A percentile compares a stretch with the other conserved stretches of the same genome.
Evolutionary conservation across 208 protist genomes (phyloP).

Genomic region (Sergeia podlipaevii): DNA sequence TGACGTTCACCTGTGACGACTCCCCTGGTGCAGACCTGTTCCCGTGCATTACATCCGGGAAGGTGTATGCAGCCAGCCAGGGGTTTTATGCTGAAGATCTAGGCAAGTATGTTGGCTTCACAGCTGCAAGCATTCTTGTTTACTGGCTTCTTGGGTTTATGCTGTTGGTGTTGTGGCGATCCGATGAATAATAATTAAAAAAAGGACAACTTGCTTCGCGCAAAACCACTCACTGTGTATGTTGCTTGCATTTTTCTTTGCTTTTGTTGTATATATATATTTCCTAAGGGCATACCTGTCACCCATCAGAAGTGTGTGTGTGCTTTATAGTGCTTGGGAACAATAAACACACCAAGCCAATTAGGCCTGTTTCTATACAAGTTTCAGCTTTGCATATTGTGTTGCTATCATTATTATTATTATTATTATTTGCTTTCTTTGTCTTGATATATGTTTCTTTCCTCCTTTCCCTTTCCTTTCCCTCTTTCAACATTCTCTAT

Average conservation of each 20-base stretch:
- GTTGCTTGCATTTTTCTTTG: constrained; percentile 8
- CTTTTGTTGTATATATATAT: neutral
- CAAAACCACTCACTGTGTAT: neutral
- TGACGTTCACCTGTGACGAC: constrained; percentile 31
- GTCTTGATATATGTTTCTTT: neutral
- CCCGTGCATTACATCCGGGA: constrained; percentile 37
- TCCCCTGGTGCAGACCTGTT: neutral
- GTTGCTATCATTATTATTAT: no score
- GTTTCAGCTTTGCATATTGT: no score
- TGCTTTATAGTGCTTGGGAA: no score
- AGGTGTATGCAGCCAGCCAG: constrained; percentile 31
- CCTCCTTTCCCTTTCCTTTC: constrained; percentile 1
- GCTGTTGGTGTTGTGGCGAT: constrained; percentile 29
- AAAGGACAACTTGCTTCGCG: neutral
- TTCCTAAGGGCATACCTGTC: no score
- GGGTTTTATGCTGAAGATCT: constrained; percentile 37
- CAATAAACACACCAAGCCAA: no score
- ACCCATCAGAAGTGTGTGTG: no score
- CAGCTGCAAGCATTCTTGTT: constrained; percentile 22
- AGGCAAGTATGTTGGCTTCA: constrained; percentile 8
- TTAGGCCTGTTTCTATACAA: no score
- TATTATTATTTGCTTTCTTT: no score
- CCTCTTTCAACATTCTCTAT: constrained; percentile 1
- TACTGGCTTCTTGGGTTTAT: constrained; percentile 56
- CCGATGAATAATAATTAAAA: constrained; percentile 14